Base-by-base conservation (phyloP, 345 rosid species). In the Crucihimalaya himalaica region DNA sequence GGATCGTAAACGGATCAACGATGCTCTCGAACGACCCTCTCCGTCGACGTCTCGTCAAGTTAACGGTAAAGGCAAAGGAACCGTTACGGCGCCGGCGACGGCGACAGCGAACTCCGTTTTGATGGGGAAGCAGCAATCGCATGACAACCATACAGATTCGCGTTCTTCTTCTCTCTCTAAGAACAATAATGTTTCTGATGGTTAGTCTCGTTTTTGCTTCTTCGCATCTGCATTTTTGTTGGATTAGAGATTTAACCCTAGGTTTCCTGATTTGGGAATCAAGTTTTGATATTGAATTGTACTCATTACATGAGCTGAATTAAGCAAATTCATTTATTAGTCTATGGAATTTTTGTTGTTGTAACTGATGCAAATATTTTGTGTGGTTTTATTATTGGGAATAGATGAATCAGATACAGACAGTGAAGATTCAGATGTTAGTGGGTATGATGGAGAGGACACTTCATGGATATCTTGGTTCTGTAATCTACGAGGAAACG, bases 391-490 rank as follows among this genome's bases (percentile, higher is more conserved):
- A 8, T 70, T 2, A 35, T 40, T 81, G 60, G 29, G 5, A 53
- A 78, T 81, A 87, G 97, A 81, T 79, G 97, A 89, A 85, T 94
- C 96, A 53, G 96, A 91, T 68, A 88, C 99, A 15, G 97, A 92
- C 62, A 87, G 89, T 74, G 96, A 95, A 77, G 97, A 84, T 77
- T 95, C 97, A 18, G 96, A 95, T 63, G 92, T 95, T 7, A 94
- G 97, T 73, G 97, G 98, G 63, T 94, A 97, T 43, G 98, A 93
- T 68, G 97, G 86, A 73, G 98, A 91, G 60, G 99, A 92, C 50
- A 82, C 92, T 0, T 89, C 96, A 9, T 94, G 98, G 98, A 84
- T 91, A 67, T 88, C 93, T 45, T 94, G 98, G 98, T 94, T 89
- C 72, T 94, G 98, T 78, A 94, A 79, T 73, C 63, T 94, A 63